Conservation (phyloP, 2,329 filamentous ascomycete species). For the Colletotrichum sp. region DNA sequence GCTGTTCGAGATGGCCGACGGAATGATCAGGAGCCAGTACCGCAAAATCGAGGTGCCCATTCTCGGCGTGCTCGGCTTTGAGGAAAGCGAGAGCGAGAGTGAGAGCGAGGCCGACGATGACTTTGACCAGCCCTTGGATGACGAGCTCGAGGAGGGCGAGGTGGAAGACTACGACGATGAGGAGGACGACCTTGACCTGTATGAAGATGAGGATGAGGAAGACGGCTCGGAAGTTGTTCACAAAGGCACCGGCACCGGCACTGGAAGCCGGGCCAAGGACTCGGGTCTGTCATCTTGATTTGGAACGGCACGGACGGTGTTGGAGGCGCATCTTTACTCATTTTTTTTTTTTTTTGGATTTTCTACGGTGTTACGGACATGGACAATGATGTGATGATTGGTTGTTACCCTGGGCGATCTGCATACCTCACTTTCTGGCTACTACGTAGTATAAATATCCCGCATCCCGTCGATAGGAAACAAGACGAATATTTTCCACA, state of each 20-base stretch:
- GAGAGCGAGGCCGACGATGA: slow-evolving; percentile 28
- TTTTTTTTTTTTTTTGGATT: not conserved
- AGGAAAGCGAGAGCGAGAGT: slow-evolving; percentile 48
- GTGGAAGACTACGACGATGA: slow-evolving; percentile 29
- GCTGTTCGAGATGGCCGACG: slow-evolving; percentile 49
- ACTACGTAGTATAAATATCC: not conserved
- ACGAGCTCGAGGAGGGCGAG: slow-evolving; percentile 31
- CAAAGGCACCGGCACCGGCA: slow-evolving; percentile 18
- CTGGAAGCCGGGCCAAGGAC: slow-evolving; percentile 18
- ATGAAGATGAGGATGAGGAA: slow-evolving; percentile 22
- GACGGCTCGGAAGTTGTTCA: slow-evolving; percentile 14
- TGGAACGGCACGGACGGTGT: slow-evolving; percentile 1
- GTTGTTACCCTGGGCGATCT: slow-evolving; percentile 7
- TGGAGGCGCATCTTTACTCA: not conserved
- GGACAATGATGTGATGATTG: slow-evolving; percentile 19
- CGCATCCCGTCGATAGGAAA: slow-evolving; percentile 1
- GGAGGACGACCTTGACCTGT: slow-evolving; percentile 23
- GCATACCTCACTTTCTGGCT: slow-evolving; percentile 12
- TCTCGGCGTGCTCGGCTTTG: slow-evolving; percentile 48
- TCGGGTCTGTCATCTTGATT: slow-evolving; percentile 17
- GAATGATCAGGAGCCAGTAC: slow-evolving; percentile 53
- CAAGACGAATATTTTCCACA: not conserved
- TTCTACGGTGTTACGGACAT: slow-evolving; percentile 3
- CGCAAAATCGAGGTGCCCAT: slow-evolving; percentile 50
- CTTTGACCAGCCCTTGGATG: slow-evolving; percentile 27